Percentiles rank a stretch among this genome's conserved stretches.
Conservation (phyloP, 2,329 filamentous ascomycete species). For the Cryoendolithus antarcticus region DNA sequence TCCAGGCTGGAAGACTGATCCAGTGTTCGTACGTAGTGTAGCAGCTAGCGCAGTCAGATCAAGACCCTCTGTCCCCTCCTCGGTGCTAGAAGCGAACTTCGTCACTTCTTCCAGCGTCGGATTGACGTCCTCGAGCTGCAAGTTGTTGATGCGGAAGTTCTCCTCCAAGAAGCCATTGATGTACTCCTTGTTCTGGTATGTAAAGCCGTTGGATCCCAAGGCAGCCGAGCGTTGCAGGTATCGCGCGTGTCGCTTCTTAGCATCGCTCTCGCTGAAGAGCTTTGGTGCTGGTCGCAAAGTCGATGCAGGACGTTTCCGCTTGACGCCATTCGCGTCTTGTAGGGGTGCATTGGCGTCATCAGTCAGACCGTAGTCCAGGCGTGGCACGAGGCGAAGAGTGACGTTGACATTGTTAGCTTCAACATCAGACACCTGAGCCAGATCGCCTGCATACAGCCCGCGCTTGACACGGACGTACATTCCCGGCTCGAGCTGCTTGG, state of each 20-base stretch:
- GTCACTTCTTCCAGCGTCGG: constrained; percentile 90
- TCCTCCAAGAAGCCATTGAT: constrained; percentile 88
- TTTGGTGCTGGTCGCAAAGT: constrained; percentile 33
- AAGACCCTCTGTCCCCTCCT: constrained; percentile 86
- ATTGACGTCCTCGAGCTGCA: constrained; percentile 81
- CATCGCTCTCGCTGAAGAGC: constrained; percentile 85
- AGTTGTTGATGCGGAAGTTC: constrained; percentile 77
- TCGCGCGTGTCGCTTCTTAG: constrained; percentile 70
- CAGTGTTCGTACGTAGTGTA: constrained; percentile 73
- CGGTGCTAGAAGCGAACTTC: constrained; percentile 76
- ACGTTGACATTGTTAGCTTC: constrained; percentile 87
- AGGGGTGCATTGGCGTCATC: constrained; percentile 52
- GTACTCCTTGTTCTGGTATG: constrained; percentile 79
- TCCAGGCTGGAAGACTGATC: constrained; percentile 76
- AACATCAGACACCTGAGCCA: constrained; percentile 84
- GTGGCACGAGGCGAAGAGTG: constrained; percentile 73
- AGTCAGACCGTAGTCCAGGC: constrained; percentile 80
- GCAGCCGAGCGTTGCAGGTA: constrained; percentile 38
- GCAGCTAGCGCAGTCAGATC: constrained; percentile 84
- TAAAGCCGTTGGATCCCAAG: constrained; percentile 57
- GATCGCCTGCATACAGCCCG: constrained; percentile 72
- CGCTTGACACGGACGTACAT: constrained; percentile 84
- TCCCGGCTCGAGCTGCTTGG: constrained; percentile 69
- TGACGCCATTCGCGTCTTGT: constrained; percentile 35
- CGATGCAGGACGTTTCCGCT: constrained; percentile 59